Conservation (phyloP, 148 eudicot species). For the Rhododendron griersonianum region DNA sequence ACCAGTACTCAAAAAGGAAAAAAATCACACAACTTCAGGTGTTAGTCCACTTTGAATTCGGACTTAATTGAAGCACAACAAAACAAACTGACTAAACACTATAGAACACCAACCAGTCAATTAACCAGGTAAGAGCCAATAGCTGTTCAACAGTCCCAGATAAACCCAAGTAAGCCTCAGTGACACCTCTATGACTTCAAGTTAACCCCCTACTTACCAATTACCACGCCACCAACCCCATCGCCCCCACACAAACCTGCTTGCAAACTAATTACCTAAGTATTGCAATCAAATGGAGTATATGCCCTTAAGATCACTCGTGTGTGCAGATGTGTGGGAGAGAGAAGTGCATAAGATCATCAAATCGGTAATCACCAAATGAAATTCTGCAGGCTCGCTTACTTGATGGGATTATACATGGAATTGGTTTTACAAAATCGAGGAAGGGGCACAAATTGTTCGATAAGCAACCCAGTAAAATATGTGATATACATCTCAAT, state of each 20-base stretch:
- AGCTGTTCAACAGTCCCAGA: neutral
- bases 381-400: neutral
- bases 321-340: neutral
- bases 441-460: neutral
- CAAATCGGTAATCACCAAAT: neutral
- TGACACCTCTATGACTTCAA: no score
- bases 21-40: neutral
- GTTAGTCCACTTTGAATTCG: neutral
- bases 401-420: neutral
- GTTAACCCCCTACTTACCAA: no score
- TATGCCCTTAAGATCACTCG: neutral
- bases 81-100: neutral
- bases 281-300: neutral
- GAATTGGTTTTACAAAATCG: neutral
- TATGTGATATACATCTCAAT: neutral
- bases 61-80: neutral
- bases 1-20: neutral
- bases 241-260: no score
- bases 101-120: neutral
- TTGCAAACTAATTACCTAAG: neutral
- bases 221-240: no score
- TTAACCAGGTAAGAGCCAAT: neutral
- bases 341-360: neutral
- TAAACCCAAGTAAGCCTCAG: no score
- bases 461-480: neutral